Percentiles rank a stretch among this genome's conserved stretches.
phyloP scores from a whole-genome alignment of 2,329 filamentous ascomycete genomes.

The Colletotrichum phormii region DNA sequence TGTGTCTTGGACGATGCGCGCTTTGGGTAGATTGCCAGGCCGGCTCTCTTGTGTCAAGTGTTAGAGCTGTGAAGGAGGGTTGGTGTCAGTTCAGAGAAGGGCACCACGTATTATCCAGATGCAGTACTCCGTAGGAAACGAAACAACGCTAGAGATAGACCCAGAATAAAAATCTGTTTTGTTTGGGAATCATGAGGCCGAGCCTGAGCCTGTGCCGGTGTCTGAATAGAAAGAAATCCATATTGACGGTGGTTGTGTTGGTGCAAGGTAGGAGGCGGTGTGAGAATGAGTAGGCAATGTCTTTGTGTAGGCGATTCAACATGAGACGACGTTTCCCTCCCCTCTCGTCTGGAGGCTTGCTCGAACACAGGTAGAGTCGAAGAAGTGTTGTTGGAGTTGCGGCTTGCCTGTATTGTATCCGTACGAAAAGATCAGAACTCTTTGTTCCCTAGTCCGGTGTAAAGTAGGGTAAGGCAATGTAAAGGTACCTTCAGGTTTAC shows the following conservation, averaged over 20 bases:
- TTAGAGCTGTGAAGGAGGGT: slow-evolving; percentile 1
- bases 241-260: neutral
- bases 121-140: neutral
- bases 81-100: slow-evolving; percentile 7
- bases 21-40: slow-evolving; percentile 3
- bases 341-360: neutral
- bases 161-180: slow-evolving; percentile 34
- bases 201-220: slow-evolving; percentile 1
- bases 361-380: neutral
- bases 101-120: neutral
- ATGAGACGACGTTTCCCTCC: neutral
- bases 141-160: slow-evolving; percentile 32
- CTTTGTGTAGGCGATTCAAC: neutral
- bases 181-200: slow-evolving; percentile 19
- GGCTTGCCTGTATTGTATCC: neutral
- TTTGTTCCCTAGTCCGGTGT: neutral
- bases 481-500: no score
- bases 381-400: neutral
- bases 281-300: neutral
- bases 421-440: neutral
- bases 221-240: neutral
- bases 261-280: neutral
- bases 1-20: neutral
- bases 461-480: neutral
- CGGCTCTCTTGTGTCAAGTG: slow-evolving; percentile 23